A percentile compares a stretch with the other conserved stretches of the same genome.
Conservation (phyloP, 1,284 basidiomycete genomes). For the Hypsizygus ulmarius region DNA sequence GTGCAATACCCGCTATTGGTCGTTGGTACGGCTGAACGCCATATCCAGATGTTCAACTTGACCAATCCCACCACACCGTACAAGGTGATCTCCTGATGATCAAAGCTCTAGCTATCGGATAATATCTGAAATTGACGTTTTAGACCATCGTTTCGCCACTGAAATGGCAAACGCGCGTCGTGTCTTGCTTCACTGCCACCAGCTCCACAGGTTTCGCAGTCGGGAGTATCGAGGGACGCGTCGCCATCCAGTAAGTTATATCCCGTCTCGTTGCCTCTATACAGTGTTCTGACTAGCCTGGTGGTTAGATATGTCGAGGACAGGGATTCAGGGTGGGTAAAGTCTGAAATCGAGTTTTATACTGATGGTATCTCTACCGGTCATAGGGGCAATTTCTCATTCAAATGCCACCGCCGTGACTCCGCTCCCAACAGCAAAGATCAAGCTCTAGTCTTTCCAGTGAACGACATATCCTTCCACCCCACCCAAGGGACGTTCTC, state of each 20-base stretch:
- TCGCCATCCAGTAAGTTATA: constrained; percentile 87
- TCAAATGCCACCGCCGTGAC: constrained; percentile 94
- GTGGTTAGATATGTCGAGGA: constrained; percentile 74
- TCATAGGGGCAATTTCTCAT: constrained; percentile 85
- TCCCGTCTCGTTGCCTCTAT: not conserved
- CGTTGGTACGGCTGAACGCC: constrained; percentile 89
- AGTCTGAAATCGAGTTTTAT: not conserved
- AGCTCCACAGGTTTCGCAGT: constrained; percentile 82
- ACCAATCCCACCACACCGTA: constrained; percentile 75
- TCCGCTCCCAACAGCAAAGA: constrained; percentile 63
- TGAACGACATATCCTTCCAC: constrained; percentile 90
- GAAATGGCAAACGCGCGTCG: constrained; percentile 93
- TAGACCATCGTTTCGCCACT: constrained; percentile 81
- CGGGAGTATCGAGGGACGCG: constrained; percentile 93
- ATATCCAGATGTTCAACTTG: constrained; percentile 88
- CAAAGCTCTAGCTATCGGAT: too few species aligned
- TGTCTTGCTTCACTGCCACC: constrained; percentile 81
- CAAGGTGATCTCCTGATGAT: constrained; percentile 66
- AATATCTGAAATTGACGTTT: too few species aligned
- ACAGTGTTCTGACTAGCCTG: not conserved
- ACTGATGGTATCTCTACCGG: constrained; percentile 2
- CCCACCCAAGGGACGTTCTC: constrained; percentile 93
- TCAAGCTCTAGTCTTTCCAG: constrained; percentile 82
- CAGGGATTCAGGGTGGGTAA: constrained; percentile 63
- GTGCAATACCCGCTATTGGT: constrained; percentile 84